Base-by-base conservation (phyloP, 768 basidiomycete genomes). In the Boletellus sp. region DNA sequence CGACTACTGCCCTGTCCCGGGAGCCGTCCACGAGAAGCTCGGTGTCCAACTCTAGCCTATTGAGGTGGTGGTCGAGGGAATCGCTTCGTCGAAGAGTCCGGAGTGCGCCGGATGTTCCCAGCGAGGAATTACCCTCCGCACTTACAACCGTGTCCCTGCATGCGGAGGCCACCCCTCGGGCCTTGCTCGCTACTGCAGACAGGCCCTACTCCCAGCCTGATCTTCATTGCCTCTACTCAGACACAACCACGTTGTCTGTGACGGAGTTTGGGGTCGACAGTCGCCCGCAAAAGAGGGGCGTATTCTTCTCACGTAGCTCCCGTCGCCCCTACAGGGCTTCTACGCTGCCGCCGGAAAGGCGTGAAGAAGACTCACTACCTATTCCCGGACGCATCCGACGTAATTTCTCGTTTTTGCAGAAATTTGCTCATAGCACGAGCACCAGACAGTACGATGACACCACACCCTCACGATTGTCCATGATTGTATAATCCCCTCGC, bases 11-110 rank as follows among this genome's bases (percentile, higher is more conserved):
- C 6, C 51, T 71, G 53, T 60, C 56, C 41, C 62, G 61, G 9
- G 60, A 58, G 23, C 43, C 59, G 20, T 70, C 68, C 31, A 49
- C 57, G 13, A 57, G 58, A 36, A 59, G 62, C 48, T 63, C 55
- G 42, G 68, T 54, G 44, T 64, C 65, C 22, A 60, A 54, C 51
- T 62, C 66, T 13, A 62, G 67, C 55, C 59, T 70, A 53, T 60
- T 76, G 49, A 74, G 58, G 55, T 78, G 78, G 61, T 84, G 78
- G 79, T 71, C 74, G 8, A 72, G 67, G 54, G 74, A 71, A 42
- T 70, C 77, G 23, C 65, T 77, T 19, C 78, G 80, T 45, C 74
- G 76, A 36, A 71, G 81, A 50, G 74, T 74, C 42, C 77, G 76
- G 51, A 83, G 80, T 52, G 76, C 76, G 0, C 76, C 81, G 19